Evolutionary conservation across 208 protist species (phyloP).

Genomic region (Porcisia hertigi): DNA sequence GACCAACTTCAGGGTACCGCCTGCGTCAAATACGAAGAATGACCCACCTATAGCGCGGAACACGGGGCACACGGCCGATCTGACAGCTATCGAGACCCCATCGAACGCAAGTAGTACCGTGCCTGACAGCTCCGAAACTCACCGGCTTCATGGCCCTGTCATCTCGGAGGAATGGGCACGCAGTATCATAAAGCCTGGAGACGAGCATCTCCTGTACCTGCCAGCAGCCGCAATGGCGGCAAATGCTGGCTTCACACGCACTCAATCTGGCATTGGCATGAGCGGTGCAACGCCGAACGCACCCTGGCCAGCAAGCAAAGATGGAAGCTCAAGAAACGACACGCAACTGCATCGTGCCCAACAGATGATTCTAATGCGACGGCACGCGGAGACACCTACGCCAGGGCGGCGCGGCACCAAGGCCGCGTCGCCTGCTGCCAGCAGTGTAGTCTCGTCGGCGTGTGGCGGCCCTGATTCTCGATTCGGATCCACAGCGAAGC

Average conservation of each 20-base stretch:
- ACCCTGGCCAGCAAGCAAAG: constrained; percentile 3
- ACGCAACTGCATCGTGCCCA: constrained; percentile 29
- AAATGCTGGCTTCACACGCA: constrained; percentile 12
- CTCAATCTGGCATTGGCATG: constrained; percentile 11
- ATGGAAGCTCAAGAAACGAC: constrained; percentile 15
- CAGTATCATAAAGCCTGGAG: constrained; percentile 68
- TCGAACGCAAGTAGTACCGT: not conserved
- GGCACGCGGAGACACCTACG: constrained; percentile 21
- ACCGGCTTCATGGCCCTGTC: constrained; percentile 37
- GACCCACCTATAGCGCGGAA: constrained; percentile 9
- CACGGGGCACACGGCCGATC: constrained; percentile 6
- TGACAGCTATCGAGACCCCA: not conserved
- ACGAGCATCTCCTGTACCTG: constrained; percentile 76
- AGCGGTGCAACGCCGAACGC: constrained; percentile 11
- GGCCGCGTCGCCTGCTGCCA: constrained; percentile 3
- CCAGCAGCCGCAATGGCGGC: not conserved
- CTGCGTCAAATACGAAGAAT: constrained; percentile 1
- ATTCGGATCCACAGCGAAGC: constrained; percentile 24
- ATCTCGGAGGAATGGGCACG: constrained; percentile 81
- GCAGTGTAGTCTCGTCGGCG: constrained; percentile 4
- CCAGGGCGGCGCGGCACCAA: constrained; percentile 16
- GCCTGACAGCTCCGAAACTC: not conserved
- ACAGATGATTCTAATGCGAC: constrained; percentile 23
- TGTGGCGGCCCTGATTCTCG: constrained; percentile 13
- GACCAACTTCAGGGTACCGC: not conserved